These are phyloP conservation scores for Pestalotiopsis sp. DNA, from an alignment of 2,329 filamentous ascomycete species.

Conservation along the genomic window DNA sequence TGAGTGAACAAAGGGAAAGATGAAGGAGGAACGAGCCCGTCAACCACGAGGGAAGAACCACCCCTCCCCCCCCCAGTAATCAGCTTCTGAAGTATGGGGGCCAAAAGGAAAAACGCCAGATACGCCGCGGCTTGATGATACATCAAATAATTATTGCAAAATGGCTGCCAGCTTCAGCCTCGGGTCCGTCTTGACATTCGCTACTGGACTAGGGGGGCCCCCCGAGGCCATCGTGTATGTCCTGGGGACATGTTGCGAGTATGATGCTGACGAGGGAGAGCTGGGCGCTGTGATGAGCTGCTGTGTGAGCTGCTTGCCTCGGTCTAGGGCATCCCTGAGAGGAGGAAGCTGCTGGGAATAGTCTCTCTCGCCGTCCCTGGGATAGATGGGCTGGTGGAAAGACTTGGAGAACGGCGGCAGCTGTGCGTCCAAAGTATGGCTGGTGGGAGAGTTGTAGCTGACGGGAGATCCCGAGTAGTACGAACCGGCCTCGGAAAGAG, in stretches of 20 bases:
- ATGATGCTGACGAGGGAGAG: conserved; percentile 26
- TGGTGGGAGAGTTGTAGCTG: conserved; percentile 41
- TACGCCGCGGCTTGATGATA: not conserved
- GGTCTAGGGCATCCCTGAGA: conserved; percentile 28
- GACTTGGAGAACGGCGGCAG: conserved; percentile 21
- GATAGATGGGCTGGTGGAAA: conserved; percentile 19
- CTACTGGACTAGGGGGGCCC: not conserved
- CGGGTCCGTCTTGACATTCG: not conserved
- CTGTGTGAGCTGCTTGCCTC: conserved; percentile 25
- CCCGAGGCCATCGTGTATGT: not conserved
- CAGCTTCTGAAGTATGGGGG: too few species aligned
- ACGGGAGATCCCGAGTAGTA: conserved; percentile 61
- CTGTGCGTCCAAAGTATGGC: conserved; percentile 38
- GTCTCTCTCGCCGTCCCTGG: not conserved
- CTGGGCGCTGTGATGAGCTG: conserved; percentile 35
- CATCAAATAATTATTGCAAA: not conserved
- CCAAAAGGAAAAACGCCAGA: not conserved
- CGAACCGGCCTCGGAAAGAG: conserved; percentile 62
- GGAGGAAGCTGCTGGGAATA: conserved; percentile 20
- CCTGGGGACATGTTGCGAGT: conserved; percentile 3
- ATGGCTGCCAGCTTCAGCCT: conserved; percentile 3
- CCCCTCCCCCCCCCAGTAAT: too few species aligned
- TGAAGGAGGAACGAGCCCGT: too few species aligned
- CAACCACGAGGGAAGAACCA: too few species aligned
- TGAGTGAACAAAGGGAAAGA: too few species aligned